phyloP scores from a whole-genome alignment of 208 protist species.

The Herpetomonas tarakana region DNA sequence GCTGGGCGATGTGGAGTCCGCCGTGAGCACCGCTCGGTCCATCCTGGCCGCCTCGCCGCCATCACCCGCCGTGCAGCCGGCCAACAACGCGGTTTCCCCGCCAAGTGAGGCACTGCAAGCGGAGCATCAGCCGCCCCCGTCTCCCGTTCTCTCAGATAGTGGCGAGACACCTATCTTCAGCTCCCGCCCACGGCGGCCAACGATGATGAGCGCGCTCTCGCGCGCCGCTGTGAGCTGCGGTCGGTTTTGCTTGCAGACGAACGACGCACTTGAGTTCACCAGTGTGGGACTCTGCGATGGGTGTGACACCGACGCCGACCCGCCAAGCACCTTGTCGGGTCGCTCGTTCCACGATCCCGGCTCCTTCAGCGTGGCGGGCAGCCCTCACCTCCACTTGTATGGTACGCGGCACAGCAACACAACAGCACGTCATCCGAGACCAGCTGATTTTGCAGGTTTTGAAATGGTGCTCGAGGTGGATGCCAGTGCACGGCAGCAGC shows the following conservation, averaged over 20 bases:
- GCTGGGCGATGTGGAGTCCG: slow-evolving; percentile 33
- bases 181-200: slow-evolving; percentile 2
- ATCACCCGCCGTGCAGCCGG: not conserved
- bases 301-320: slow-evolving; percentile 8
- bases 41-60: not conserved
- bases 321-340: too few species aligned
- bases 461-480: slow-evolving; percentile 19
- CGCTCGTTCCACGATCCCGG: too few species aligned
- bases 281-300: slow-evolving; percentile 11
- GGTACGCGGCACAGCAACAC: slow-evolving; percentile 32
- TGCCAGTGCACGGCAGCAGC: not conserved
- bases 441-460: slow-evolving; percentile 44
- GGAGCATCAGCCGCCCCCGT: not conserved
- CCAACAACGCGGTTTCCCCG: not conserved
- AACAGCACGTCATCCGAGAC: slow-evolving; percentile 14
- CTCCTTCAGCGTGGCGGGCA: too few species aligned
- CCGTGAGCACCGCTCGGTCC: slow-evolving; percentile 19
- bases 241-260: slow-evolving; percentile 11
- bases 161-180: not conserved
- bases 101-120: too few species aligned
- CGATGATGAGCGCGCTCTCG: not conserved
- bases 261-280: slow-evolving; percentile 21
- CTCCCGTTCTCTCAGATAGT: not conserved
- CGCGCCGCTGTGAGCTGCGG: not conserved
- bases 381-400: slow-evolving; percentile 25